Conservation (phyloP, 2,329 filamentous ascomycete genomes). For the Colletotrichum horii region DNA sequence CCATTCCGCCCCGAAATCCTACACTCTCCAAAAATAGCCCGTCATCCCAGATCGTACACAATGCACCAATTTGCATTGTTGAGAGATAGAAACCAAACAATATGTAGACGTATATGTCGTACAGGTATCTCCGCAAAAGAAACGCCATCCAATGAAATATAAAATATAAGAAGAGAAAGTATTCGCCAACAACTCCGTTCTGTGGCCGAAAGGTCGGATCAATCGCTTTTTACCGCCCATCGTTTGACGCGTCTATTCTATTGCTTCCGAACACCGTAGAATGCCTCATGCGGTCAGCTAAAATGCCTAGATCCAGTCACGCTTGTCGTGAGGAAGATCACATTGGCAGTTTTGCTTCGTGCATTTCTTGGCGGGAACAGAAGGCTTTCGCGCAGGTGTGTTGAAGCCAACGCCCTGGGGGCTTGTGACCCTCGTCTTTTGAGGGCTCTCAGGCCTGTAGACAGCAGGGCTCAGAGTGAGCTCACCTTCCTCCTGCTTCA, state of each 20-base stretch:
- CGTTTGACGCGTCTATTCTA: constrained; percentile 8
- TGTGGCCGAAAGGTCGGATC: neutral
- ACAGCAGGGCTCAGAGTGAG: constrained; percentile 56
- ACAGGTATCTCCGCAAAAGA: constrained; percentile 22
- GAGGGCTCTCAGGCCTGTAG: constrained; percentile 50
- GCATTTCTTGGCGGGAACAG: constrained; percentile 7
- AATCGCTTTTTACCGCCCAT: constrained; percentile 19
- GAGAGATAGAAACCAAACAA: constrained; percentile 18
- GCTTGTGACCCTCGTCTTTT: constrained; percentile 42
- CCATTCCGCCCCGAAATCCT: neutral
- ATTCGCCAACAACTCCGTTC: constrained; percentile 19
- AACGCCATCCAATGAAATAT: constrained; percentile 21
- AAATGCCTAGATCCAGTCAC: constrained; percentile 34
- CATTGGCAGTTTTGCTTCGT: constrained; percentile 22
- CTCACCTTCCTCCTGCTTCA: constrained; percentile 27
- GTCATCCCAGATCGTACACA: neutral
- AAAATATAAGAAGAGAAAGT: constrained; percentile 22
- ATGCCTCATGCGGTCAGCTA: constrained; percentile 13
- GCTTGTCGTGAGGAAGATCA: constrained; percentile 23
- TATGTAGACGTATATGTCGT: constrained; percentile 20
- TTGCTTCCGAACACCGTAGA: constrained; percentile 23
- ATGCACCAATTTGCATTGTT: neutral
- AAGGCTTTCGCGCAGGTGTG: constrained; percentile 2
- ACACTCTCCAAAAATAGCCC: neutral
- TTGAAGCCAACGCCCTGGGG: constrained; percentile 49